These are phyloP conservation scores for Helotiales sp. DNA, from an alignment of 2,329 filamentous ascomycete genomes.

Conservation along the genomic window DNA sequence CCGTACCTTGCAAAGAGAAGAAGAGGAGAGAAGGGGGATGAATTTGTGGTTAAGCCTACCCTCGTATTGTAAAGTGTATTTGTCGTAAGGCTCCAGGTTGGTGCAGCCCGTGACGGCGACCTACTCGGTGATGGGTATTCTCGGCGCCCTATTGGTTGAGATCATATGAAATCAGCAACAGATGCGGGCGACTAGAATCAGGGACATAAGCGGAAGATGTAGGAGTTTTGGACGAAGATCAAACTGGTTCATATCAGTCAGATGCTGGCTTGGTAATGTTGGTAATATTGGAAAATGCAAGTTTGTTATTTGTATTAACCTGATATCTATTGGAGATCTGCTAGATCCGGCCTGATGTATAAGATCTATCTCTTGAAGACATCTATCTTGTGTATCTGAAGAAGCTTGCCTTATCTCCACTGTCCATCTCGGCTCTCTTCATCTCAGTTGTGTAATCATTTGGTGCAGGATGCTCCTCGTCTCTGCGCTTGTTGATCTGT, in stretches of 20 bases:
- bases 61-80: background rate
- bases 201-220: no score
- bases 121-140: no score
- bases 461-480: conserved; percentile 12
- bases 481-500: conserved; percentile 14
- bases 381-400: conserved; percentile 19
- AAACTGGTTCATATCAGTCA: background rate
- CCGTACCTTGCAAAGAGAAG: background rate
- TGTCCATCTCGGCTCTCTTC: conserved; percentile 19
- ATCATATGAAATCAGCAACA: no score
- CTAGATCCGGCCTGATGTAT: no score
- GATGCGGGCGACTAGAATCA: no score
- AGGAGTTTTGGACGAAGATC: no score
- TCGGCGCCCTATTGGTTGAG: no score
- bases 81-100: background rate
- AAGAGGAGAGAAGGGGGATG: background rate
- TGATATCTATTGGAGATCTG: background rate
- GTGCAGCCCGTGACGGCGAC: background rate
- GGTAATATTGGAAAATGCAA: no score
- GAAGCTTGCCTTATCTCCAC: conserved; percentile 18
- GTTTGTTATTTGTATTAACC: background rate
- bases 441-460: conserved; percentile 10
- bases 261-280: background rate
- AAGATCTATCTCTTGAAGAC: background rate
- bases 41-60: background rate